Evolutionary conservation across 176 grass and related monocot genomes (phyloP).

Genomic region (Oryza meyeriana): DNA sequence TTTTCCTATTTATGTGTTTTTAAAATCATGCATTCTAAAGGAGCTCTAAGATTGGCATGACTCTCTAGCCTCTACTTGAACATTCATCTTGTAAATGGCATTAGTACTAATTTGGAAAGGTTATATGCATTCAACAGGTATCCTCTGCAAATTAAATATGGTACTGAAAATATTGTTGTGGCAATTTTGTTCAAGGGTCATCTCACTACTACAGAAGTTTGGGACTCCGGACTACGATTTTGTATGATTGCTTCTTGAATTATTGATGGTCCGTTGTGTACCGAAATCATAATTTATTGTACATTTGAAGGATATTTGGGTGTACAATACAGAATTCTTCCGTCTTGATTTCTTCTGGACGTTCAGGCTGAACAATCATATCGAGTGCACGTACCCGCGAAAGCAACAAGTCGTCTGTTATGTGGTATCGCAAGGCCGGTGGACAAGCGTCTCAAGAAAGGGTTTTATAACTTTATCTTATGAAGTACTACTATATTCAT

Average conservation of each 20-base stretch:
- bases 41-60: neutral
- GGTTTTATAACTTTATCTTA: neutral
- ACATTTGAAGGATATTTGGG: neutral
- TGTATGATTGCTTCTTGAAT: neutral
- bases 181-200: neutral
- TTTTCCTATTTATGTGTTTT: no score
- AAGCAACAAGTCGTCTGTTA: constrained; percentile 14
- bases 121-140: neutral
- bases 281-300: neutral
- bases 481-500: no score
- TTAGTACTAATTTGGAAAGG: neutral
- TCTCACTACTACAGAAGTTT: neutral
- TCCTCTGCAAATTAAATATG: neutral
- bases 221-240: neutral
- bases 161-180: neutral
- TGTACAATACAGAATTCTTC: constrained; percentile 2
- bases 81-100: neutral
- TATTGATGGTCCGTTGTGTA: constrained; percentile 10
- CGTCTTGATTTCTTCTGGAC: constrained; percentile 17
- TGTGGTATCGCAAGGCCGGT: neutral
- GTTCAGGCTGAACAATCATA: constrained; percentile 20
- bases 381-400: constrained; percentile 1
- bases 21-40: no score
- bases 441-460: neutral
- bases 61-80: neutral